Percentiles rank a stretch among this genome's conserved stretches.
These are phyloP conservation scores for Boletus pseudo-olivaceus DNA, from an alignment of 768 basidiomycete genomes.

Conservation along the genomic window DNA sequence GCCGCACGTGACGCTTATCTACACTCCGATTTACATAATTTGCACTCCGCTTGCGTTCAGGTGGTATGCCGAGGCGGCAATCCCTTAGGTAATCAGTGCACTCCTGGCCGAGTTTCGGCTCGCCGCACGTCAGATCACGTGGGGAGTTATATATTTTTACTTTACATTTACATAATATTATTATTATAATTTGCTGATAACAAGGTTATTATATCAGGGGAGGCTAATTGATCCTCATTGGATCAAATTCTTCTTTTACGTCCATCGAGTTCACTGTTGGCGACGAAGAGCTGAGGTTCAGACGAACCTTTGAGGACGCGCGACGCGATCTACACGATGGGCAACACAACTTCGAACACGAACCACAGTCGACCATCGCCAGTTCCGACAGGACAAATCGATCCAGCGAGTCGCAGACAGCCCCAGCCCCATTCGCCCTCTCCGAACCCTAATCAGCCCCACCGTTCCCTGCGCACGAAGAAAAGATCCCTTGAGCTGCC, in stretches of 20 bases:
- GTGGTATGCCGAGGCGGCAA: no score
- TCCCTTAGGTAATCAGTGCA: no score
- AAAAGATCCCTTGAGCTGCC: conserved; percentile 75
- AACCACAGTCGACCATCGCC: conserved; percentile 29
- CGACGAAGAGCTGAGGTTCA: conserved; percentile 15
- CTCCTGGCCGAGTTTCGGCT: no score
- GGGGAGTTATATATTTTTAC: conserved; percentile 4
- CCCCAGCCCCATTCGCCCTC: conserved; percentile 35
- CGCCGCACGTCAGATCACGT: neutral
- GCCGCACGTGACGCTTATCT: no score
- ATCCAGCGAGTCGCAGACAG: conserved; percentile 17
- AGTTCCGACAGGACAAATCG: conserved; percentile 25
- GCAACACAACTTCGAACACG: conserved; percentile 31
- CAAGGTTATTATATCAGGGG: conserved; percentile 20
- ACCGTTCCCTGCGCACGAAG: conserved; percentile 61
- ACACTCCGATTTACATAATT: no score
- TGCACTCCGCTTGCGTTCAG: no score
- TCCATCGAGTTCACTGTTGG: conserved; percentile 27
- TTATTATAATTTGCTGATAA: conserved; percentile 11
- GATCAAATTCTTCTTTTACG: conserved; percentile 31
- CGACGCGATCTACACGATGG: conserved; percentile 29
- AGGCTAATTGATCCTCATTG: conserved; percentile 24
- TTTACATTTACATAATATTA: conserved; percentile 14
- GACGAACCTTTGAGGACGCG: conserved; percentile 13
- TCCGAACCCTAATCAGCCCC: conserved; percentile 43